Evolutionary conservation across 2,329 filamentous ascomycete genomes (phyloP), one percentile per base, ranked within the genome.

Genomic region (Raffaelea arxii): DNA sequence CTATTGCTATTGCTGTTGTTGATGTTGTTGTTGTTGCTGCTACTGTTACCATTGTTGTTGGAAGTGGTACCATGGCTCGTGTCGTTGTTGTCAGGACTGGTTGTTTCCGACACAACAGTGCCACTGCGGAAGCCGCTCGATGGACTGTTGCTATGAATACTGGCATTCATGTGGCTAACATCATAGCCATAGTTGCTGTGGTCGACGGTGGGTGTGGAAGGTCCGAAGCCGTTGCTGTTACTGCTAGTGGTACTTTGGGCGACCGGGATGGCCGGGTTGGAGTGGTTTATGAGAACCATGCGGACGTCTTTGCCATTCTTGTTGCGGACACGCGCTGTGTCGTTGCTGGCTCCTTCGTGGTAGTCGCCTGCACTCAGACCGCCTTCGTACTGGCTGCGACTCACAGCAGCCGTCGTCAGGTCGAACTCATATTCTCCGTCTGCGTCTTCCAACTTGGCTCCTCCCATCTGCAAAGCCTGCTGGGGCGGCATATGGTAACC

Each of bases 351-450:
- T 27, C 37, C 39, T 10, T 41, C 43, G 12, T 37, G 39, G 39
- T 51, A 47, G n/a, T 51, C 48, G 24, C 47, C 45, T 10, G 46
- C 41, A 19, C 22, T 44, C n/a, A 46, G 25, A 21, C 43, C 43
- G 19, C 47, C 46, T 2, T 41, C 47, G 40, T 49, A 30, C 19
- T 39, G 48, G 27, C 42, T 39, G 18, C 36, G 43, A 25, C 24
- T 47, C 6, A 35, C 40, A 5, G 35, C 27, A 25, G 48, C 52
- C 14, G 11, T 14, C 9, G 22, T n/a, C 10, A 46, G 25, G 27
- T 47, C 51, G 36, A 49, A 54, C 4, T 52, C 53, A 24, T 54
- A 53, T 11, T 50, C 47, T 3, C 46, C 48, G 5, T 50, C 51
- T 3, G 44, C 45, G 2, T 51, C 51, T 1, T 46, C 46, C 7